Evolutionary conservation across 1,284 basidiomycete genomes (phyloP), one percentile per base, ranked within the genome.

Genomic region (Mycena citricolor): DNA sequence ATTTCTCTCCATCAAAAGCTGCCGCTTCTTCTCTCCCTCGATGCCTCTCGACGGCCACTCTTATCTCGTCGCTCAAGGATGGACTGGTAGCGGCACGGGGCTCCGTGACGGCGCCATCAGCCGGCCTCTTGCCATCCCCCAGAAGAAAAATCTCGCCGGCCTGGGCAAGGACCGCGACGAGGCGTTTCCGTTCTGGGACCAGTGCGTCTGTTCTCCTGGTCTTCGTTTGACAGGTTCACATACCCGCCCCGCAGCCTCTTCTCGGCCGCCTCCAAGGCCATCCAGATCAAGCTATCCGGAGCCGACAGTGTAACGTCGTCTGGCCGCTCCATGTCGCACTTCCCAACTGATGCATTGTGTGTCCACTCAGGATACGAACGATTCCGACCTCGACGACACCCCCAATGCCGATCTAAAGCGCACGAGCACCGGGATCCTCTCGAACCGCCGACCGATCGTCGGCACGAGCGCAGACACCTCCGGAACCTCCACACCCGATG

Each of bases 171-270:
- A 95, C 64, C 76, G 92, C 51, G 92, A 94, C 61, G 91, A 93
- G 55, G 89, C 90, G 0, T 92, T 94, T 61, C 90, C 90, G 35
- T 97, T 95, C 77, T 97, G 92, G 92, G 92, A 97, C 63, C 90
- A 94, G 91, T 94, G 57, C 63, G 86, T 77, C 36, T 42, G 19
- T 32, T 28, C 34, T 42, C 17, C 32, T 22, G 26, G 30, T 4
- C 35, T 34, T 5, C 13, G 21, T 36, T 35, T 44, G 29, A 32
- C 22, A 10, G 30, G 20, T 34, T 38, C n/a, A 42, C 0, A 23
- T n/a, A 32, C 17, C 28, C 12, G 19, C 46, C 8, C 12, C n/a
- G 14, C 41, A 93, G 90, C 60, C 68, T 93, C 38, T 94, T 89
- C 61, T 70, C 80, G 12, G 80, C 83, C 4, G 88, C 87, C 11